Base-by-base conservation (phyloP, 2,329 filamentous ascomycete genomes). In the Seiridium unicorne region DNA sequence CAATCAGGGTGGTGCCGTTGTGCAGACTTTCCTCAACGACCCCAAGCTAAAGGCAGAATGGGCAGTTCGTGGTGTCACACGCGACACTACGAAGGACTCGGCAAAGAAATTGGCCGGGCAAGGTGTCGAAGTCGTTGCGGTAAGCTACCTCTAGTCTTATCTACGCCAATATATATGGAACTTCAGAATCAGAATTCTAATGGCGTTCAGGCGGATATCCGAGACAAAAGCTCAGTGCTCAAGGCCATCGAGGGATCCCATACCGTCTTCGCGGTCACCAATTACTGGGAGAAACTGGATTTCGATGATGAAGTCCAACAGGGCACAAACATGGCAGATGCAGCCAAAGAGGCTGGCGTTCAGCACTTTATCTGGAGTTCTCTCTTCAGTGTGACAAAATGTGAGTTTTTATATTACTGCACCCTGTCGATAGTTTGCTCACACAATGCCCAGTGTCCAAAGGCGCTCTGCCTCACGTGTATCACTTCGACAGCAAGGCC, bases 1-100 rank as follows among this genome's bases (percentile, higher is more conserved):
- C 60, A 79, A 81, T 60, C 86, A 89, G 72, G 86, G 86, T 51
- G 81, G 82, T 61, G 83, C 82, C 7, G 77, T 88, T 48, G 79
- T 84, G 55, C 32, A 72, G 76, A 66, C 70, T 3, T 76, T 76
- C 63, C 63, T 75, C 53, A 66, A 65, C 40, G 72, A 76, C 53
- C 58, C 80, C 0, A 72, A 77, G 51, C 73, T 83, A 1, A 75
- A 74, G 11, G 72, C 76, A 47, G 69, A 77, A 47, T 87, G 79
- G 75, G 69, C 74, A 4, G 73, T 89, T 44, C 81, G 85, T 36
- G 85, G 76, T 49, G 75, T 88, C 26, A 85, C 85, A 2, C 82
- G 86, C 53, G 75, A 85, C 60, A 62, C 72, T 1, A 68, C 70
- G 9, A 79, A 77, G 51, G 64, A 77, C 0, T 74, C 73, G 2